Base-by-base conservation (phyloP, 2,329 filamentous ascomycete species). In the Curvularia sp. region DNA sequence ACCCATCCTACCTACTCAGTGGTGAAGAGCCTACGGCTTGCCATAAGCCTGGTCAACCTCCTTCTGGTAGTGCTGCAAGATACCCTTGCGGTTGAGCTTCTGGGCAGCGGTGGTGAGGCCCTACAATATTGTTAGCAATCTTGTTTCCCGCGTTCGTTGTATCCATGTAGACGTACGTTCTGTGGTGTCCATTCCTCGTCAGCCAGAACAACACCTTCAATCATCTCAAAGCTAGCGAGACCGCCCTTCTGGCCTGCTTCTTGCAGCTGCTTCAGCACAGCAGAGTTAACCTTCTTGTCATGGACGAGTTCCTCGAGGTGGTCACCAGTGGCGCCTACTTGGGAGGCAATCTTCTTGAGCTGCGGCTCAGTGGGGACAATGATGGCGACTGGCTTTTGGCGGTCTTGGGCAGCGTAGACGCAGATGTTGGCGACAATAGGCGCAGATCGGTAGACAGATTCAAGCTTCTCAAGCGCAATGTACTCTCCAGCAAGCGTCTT, bases 401-500 rank as follows among this genome's bases (percentile, higher is more conserved):
- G 86, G 66, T 89, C 86, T 64, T 85, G 79, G 58, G 92, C 90
- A 41, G 92, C 93, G 73, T 95, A 90, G 41, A 97, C 85, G 82
- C 95, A 95, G 74, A 97, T 87, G 80, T 96, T 96, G 59, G 86
- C 86, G 19, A 97, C 92, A 9, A 90, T 86, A n/a, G 87, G 84
- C 9, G 86, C 86, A 45, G 91, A 88, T 61, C 93, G 89, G 81
- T 97, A 98, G 53, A 96, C 84, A 3, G 93, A 90, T 80, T 98
- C 94, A 59, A 98, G 87, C 82, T 89, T 97, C 82, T 98, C 94
- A 3, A 99, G 86, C 21, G 94, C 95, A 76, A 98, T 96, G 79
- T 98, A 98, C 83, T 98, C 94, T 68, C 94, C 94, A 60, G 93
- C 93, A 65, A 92, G 86, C 63, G 95, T 93, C 87, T 98, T 98